Percentiles rank a stretch among this genome's conserved stretches.
These are phyloP conservation scores for Polygonum aviculare DNA, from an alignment of 148 eudicot species.

Conservation along the genomic window DNA sequence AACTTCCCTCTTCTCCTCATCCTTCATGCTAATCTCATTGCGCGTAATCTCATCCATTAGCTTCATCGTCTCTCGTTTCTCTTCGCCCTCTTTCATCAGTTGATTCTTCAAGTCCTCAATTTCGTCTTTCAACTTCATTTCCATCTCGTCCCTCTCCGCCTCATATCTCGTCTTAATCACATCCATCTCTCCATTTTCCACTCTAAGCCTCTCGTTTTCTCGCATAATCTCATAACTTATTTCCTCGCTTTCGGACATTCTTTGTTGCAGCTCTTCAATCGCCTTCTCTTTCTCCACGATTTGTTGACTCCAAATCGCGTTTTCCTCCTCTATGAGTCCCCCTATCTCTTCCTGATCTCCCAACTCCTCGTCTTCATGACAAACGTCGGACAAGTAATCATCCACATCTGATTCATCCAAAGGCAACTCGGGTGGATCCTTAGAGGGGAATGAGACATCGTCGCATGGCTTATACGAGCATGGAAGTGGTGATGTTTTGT, in stretches of 20 bases:
- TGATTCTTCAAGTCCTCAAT: too few species aligned
- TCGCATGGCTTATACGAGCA: slow-evolving; percentile 17
- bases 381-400: slow-evolving; percentile 47
- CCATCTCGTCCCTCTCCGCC: too few species aligned
- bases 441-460: background rate
- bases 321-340: background rate
- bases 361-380: slow-evolving; percentile 3
- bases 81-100: too few species aligned
- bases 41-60: too few species aligned
- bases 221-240: background rate
- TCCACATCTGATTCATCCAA: slow-evolving; percentile 55
- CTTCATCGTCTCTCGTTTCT: too few species aligned
- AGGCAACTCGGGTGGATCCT: background rate
- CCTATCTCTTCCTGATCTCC: slow-evolving; percentile 12
- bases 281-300: background rate
- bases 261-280: background rate
- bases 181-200: too few species aligned
- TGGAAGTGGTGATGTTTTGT: slow-evolving; percentile 34
- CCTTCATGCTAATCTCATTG: too few species aligned
- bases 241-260: background rate
- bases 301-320: background rate
- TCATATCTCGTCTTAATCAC: too few species aligned
- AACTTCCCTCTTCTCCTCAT: too few species aligned
- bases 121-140: too few species aligned
- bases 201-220: too few species aligned